Evolutionary conservation across 345 rosid species (phyloP).

Genomic region (Syzygium aqueum): DNA sequence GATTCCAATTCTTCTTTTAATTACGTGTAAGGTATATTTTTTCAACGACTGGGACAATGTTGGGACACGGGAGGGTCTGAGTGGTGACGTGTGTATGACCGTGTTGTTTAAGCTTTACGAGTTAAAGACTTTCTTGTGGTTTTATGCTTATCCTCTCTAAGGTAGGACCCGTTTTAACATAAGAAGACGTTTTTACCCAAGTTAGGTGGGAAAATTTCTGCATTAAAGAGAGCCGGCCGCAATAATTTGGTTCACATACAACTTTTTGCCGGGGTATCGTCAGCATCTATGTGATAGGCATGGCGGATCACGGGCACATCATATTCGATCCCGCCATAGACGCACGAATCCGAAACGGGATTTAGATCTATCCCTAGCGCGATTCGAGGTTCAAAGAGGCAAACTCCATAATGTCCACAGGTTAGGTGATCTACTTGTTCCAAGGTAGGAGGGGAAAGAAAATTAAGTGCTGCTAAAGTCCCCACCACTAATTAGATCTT

Average conservation of each 20-base stretch:
- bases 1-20: not conserved
- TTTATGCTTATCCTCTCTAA: not conserved
- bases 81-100: not conserved
- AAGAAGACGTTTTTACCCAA: not conserved
- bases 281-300: not conserved
- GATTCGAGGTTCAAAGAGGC: not conserved
- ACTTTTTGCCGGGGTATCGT: not conserved
- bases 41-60: not conserved
- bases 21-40: not conserved
- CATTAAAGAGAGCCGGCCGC: not conserved
- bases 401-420: too few relatives aligned
- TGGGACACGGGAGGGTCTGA: not conserved
- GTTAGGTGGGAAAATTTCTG: not conserved
- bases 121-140: not conserved
- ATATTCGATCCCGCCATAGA: not conserved
- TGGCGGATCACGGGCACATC: not conserved
- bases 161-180: not conserved
- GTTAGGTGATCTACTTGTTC: not conserved
- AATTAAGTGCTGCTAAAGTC: not conserved
- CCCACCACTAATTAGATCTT: not conserved
- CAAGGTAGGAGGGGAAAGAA: not conserved
- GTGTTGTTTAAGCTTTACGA: not conserved
- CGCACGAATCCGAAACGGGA: not conserved
- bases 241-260: not conserved
- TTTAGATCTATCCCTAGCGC: not conserved